Conservation (phyloP, 1,284 basidiomycete genomes). For the Meira nashicola region DNA sequence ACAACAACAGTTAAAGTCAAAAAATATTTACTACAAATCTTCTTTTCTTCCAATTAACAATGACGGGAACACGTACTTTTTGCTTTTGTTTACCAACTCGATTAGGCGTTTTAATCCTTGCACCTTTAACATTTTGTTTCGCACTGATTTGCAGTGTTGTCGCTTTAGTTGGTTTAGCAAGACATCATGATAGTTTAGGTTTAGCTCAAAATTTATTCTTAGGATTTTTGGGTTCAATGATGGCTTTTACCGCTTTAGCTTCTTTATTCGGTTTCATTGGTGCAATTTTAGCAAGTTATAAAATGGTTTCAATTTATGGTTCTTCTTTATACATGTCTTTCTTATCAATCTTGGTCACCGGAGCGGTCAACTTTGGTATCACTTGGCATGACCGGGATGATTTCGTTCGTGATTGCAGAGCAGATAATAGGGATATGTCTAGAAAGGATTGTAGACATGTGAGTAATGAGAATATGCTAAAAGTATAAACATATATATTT, state of each 20-base stretch:
- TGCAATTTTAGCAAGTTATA: background rate
- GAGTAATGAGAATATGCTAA: no score
- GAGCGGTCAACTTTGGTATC: background rate
- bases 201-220: background rate
- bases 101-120: background rate
- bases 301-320: background rate
- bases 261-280: conserved; percentile 1
- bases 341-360: background rate
- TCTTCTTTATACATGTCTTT: background rate
- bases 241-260: background rate
- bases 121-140: background rate
- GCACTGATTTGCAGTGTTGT: background rate
- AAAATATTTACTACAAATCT: no score
- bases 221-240: background rate
- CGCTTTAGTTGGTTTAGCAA: background rate
- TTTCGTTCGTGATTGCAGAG: background rate
- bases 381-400: background rate
- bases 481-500: no score
- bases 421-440: background rate
- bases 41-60: no score
- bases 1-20: no score
- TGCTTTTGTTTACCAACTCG: background rate
- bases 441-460: background rate
- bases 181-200: background rate
- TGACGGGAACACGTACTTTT: no score